Evolutionary conservation across 1,139 yeast species (phyloP).

Genomic region (Wickerhamomyces sp.): DNA sequence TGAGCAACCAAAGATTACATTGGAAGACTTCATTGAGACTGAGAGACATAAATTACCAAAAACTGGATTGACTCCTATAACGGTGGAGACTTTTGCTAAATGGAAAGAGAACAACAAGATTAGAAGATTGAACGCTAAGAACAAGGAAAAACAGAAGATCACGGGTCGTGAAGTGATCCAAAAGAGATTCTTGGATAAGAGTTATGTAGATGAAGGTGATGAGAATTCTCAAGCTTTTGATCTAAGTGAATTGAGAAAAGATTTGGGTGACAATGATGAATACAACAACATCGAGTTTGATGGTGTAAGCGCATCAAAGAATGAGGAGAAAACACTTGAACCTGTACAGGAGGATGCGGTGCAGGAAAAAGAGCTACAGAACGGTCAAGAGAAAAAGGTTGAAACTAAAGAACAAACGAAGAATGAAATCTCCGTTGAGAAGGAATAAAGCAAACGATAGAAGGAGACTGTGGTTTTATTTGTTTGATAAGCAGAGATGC

Average conservation of each 20-base stretch:
- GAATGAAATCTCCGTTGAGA: background rate
- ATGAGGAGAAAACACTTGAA: conserved; percentile 2
- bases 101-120: conserved; percentile 76
- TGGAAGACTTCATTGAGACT: conserved; percentile 93
- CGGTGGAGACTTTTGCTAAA: conserved; percentile 69
- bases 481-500: too few relatives aligned
- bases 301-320: background rate
- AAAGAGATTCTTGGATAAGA: conserved; percentile 66
- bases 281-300: conserved; percentile 30
- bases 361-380: background rate
- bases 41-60: conserved; percentile 85
- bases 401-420: background rate
- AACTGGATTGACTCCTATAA: conserved; percentile 79
- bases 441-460: background rate
- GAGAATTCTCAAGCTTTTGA: conserved; percentile 54
- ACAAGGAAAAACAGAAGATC: conserved; percentile 46
- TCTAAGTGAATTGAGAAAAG: conserved; percentile 55
- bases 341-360: background rate
- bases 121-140: conserved; percentile 56
- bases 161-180: conserved; percentile 82
- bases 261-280: conserved; percentile 32
- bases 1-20: conserved; percentile 80
- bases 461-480: too few relatives aligned
- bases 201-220: conserved; percentile 35
- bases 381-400: background rate